Percentiles rank a stretch among this genome's conserved stretches.
phyloP scores from a whole-genome alignment of 2,329 filamentous ascomycete species.

The Drechslerella dactyloides region DNA sequence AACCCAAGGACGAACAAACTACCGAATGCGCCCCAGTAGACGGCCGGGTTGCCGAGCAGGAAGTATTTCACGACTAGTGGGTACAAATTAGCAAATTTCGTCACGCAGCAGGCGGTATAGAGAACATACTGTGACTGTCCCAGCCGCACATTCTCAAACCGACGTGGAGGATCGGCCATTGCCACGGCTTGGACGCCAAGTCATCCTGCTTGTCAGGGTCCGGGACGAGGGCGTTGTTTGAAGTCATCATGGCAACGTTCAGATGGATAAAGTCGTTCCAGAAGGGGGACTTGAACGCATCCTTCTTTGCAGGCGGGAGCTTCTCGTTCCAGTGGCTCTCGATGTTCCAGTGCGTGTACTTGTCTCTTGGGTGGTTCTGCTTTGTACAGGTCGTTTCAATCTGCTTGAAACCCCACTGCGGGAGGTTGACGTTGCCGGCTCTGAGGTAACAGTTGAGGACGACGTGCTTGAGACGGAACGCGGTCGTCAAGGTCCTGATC shows the following conservation, averaged over 20 bases:
- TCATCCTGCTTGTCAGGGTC: constrained; percentile 99
- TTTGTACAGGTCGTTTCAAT: constrained; percentile 97
- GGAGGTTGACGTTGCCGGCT: constrained; percentile 92
- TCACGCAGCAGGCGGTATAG: not conserved
- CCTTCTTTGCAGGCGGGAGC: constrained; percentile 80
- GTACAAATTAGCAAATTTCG: constrained; percentile 7
- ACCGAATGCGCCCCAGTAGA: constrained; percentile 92
- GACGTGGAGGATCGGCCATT: constrained; percentile 95
- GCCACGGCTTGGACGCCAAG: constrained; percentile 94
- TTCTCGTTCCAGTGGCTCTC: constrained; percentile 94
- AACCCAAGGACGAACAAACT: constrained; percentile 75
- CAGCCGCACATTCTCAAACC: constrained; percentile 98
- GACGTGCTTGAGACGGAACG: constrained; percentile 84
- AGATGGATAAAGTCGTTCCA: constrained; percentile 96
- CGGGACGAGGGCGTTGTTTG: constrained; percentile 96
- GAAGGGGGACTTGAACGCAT: constrained; percentile 95
- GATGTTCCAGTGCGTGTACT: constrained; percentile 98
- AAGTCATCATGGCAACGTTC: constrained; percentile 99
- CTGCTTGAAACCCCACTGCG: constrained; percentile 99
- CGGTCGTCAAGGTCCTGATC: constrained; percentile 88
- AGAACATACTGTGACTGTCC: constrained; percentile 76
- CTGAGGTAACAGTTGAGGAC: constrained; percentile 89
- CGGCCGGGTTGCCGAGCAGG: constrained; percentile 91
- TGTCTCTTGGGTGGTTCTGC: constrained; percentile 86
- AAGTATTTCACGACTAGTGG: constrained; percentile 76